phyloP scores from a whole-genome alignment of 176 grass and related monocot genomes.

The Tuctoria greenei region DNA sequence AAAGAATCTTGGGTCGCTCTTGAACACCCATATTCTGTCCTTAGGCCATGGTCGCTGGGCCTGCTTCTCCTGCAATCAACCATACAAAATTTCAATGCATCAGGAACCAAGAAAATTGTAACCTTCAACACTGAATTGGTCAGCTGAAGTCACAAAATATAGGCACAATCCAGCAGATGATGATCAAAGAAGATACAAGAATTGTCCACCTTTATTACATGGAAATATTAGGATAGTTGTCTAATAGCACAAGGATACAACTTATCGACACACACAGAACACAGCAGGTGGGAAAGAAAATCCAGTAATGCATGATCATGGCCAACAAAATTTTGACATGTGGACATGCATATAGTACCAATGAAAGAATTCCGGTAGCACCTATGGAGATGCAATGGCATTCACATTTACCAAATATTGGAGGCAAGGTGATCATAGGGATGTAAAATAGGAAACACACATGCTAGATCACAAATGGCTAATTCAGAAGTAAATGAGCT shows the following conservation, averaged over 20 bases:
- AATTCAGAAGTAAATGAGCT: neutral
- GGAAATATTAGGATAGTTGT: neutral
- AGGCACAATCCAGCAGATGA: neutral
- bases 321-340: neutral
- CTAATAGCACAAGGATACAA: neutral
- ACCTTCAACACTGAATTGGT: neutral
- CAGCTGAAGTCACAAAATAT: neutral
- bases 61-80: conserved; percentile 87
- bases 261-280: neutral
- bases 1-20: conserved; percentile 84
- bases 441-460: neutral
- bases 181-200: neutral
- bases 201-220: neutral
- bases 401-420: neutral
- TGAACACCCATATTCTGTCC: conserved; percentile 93
- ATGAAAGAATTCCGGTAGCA: neutral
- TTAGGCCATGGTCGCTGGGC: conserved; percentile 95
- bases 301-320: neutral
- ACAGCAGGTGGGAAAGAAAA: neutral
- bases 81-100: conserved; percentile 20
- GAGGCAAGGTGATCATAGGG: neutral
- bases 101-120: neutral
- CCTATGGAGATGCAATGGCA: neutral
- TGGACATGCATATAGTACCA: neutral
- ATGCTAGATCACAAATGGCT: neutral